phyloP scores from a whole-genome alignment of 768 basidiomycete genomes.

The Lepiota brunneoincarnata region DNA sequence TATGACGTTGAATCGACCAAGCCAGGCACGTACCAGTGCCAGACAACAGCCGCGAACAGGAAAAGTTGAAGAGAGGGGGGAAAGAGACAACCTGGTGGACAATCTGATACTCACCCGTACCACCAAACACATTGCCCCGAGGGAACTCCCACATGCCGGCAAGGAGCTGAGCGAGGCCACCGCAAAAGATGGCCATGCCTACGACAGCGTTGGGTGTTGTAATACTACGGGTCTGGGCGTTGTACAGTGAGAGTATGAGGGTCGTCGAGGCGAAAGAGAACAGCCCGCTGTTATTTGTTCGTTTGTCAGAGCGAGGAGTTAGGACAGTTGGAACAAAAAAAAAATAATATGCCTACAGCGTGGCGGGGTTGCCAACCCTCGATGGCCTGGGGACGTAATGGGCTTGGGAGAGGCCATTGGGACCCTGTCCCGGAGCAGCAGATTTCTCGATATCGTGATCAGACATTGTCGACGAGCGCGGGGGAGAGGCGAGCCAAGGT shows the following conservation, averaged over 20 bases:
- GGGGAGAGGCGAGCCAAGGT: neutral
- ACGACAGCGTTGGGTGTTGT: constrained; percentile 65
- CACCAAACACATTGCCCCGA: constrained; percentile 67
- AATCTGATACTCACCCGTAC: constrained; percentile 53
- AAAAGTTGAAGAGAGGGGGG: neutral
- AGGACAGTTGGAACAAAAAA: constrained; percentile 1
- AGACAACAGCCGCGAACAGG: neutral
- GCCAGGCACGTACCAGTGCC: neutral
- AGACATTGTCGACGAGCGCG: constrained; percentile 14
- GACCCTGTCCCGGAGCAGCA: constrained; percentile 22
- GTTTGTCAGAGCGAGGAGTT: constrained; percentile 7
- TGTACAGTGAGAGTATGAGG: constrained; percentile 75
- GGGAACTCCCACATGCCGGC: constrained; percentile 91
- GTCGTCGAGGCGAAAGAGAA: constrained; percentile 86
- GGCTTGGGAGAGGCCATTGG: constrained; percentile 13
- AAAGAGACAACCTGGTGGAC: neutral
- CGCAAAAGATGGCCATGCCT: constrained; percentile 84
- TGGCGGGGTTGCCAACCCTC: constrained; percentile 57
- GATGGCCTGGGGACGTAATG: constrained; percentile 23
- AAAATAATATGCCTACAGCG: constrained; percentile 38
- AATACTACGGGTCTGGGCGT: constrained; percentile 55
- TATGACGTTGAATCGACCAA: neutral
- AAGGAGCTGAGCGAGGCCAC: constrained; percentile 81
- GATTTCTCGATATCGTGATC: constrained; percentile 36
- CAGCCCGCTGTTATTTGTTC: constrained; percentile 49